These are phyloP conservation scores for Ascochyta pisi DNA, from an alignment of 2,329 filamentous ascomycete genomes.

Conservation along the genomic window DNA sequence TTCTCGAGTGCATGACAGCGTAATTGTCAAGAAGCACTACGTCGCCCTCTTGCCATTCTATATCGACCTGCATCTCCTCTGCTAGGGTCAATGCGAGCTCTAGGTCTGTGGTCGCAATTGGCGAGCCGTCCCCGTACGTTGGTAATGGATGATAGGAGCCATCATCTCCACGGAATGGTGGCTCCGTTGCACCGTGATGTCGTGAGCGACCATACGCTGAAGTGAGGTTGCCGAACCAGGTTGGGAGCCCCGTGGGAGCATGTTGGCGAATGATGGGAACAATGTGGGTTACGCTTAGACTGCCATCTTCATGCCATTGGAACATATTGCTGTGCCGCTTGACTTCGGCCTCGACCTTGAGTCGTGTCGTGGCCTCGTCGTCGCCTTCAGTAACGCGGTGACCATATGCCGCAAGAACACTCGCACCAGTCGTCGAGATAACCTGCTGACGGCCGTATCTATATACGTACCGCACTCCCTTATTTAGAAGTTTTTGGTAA, in stretches of 20 bases:
- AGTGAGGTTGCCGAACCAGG: conserved; percentile 22
- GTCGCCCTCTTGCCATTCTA: conserved; percentile 21
- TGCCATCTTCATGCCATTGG: conserved; percentile 22
- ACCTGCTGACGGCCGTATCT: too few relatives aligned
- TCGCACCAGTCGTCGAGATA: too few relatives aligned
- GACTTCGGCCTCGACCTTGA: too few relatives aligned
- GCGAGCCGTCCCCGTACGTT: too few relatives aligned
- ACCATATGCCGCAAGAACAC: too few relatives aligned
- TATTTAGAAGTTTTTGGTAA: too few relatives aligned
- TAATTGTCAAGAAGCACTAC: conserved; percentile 25
- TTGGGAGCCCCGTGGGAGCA: conserved; percentile 6
- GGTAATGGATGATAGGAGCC: too few relatives aligned
- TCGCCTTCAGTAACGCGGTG: too few relatives aligned
- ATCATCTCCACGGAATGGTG: conserved; percentile 19
- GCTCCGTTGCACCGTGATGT: conserved; percentile 19
- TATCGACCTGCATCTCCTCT: conserved; percentile 16
- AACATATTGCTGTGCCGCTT: background rate
- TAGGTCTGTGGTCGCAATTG: conserved; percentile 7
- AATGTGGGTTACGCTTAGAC: conserved; percentile 22
- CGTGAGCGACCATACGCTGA: conserved; percentile 16
- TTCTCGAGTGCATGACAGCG: conserved; percentile 23
- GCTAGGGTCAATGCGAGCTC: conserved; percentile 21
- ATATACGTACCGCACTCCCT: too few relatives aligned
- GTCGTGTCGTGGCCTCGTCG: too few relatives aligned
- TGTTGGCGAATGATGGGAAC: conserved; percentile 24